Conservation (phyloP, 2,329 filamentous ascomycete genomes). For the Annulohypoxylon truncatum region DNA sequence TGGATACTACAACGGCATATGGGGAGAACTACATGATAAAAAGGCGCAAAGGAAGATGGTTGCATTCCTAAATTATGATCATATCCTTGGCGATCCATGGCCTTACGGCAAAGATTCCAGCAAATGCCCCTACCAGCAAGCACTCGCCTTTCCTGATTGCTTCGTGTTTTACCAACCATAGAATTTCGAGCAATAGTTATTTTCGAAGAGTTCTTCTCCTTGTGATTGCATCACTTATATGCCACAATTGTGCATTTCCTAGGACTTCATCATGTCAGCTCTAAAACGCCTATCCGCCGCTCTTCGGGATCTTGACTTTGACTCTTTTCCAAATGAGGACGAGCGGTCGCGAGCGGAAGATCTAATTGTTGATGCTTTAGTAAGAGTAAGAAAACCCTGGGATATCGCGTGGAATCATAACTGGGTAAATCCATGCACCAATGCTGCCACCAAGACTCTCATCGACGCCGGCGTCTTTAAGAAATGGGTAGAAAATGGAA, state of each 20-base stretch:
- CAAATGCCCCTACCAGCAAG: background rate
- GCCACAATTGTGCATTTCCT: background rate
- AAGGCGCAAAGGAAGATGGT: background rate
- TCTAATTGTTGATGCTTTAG: constrained; percentile 47
- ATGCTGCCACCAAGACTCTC: constrained; percentile 52
- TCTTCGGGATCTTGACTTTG: constrained; percentile 41
- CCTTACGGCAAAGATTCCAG: background rate
- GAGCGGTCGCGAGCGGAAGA: constrained; percentile 50
- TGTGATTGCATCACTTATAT: background rate
- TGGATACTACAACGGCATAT: background rate
- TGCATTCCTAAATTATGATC: background rate
- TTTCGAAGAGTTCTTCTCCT: background rate
- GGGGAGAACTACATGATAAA: background rate
- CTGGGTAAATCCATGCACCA: constrained; percentile 51
- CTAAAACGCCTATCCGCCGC: constrained; percentile 3
- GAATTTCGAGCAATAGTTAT: background rate
- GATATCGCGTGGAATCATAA: constrained; percentile 55
- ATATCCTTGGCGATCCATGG: background rate
- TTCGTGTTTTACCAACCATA: background rate
- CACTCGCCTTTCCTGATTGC: background rate
- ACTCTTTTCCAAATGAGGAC: constrained; percentile 49
- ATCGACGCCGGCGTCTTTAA: constrained; percentile 54
- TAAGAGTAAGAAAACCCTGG: constrained; percentile 51
- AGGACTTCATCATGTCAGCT: background rate
- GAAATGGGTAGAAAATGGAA: constrained; percentile 51